Conservation (phyloP, 2,329 filamentous ascomycete genomes). For the Cercospora beticola region DNA sequence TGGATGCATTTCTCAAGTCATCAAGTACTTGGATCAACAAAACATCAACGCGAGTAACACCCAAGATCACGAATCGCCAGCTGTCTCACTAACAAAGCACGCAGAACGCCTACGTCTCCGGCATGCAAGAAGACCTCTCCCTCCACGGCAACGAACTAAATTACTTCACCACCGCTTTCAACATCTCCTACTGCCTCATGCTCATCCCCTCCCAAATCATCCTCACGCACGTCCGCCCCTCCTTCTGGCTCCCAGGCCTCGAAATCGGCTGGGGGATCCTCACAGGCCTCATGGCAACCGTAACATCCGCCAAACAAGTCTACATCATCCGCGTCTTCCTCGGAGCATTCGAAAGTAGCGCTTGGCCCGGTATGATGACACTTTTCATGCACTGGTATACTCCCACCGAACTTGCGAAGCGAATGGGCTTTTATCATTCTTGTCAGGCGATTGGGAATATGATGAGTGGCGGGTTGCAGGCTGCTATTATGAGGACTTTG, state of each 20-base stretch:
- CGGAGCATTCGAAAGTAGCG: constrained; percentile 38
- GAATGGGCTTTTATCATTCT: constrained; percentile 31
- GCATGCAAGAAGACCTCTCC: constrained; percentile 33
- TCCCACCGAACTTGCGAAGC: constrained; percentile 28
- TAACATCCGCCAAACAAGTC: constrained; percentile 31
- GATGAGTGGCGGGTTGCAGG: constrained; percentile 30
- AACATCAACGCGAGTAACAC: constrained; percentile 26
- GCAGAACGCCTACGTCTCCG: constrained; percentile 15
- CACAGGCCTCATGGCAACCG: constrained; percentile 36
- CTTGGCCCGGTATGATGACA: constrained; percentile 49
- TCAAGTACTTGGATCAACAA: constrained; percentile 35
- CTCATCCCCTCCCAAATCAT: constrained; percentile 44
- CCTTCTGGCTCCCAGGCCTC: constrained; percentile 36
- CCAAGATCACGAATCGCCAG: too few species aligned
- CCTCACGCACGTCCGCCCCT: constrained; percentile 40
- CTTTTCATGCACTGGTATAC: constrained; percentile 40
- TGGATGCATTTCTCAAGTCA: constrained; percentile 44
- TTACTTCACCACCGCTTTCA: constrained; percentile 44
- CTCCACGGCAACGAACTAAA: constrained; percentile 33
- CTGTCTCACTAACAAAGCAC: background rate
- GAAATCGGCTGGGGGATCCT: constrained; percentile 32
- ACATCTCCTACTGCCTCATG: constrained; percentile 43
- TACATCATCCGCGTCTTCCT: constrained; percentile 34
- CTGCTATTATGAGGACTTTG: constrained; percentile 37
- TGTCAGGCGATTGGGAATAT: constrained; percentile 32